phyloP scores from a whole-genome alignment of 2,329 filamentous ascomycete genomes.

The Fusarium succisae region DNA sequence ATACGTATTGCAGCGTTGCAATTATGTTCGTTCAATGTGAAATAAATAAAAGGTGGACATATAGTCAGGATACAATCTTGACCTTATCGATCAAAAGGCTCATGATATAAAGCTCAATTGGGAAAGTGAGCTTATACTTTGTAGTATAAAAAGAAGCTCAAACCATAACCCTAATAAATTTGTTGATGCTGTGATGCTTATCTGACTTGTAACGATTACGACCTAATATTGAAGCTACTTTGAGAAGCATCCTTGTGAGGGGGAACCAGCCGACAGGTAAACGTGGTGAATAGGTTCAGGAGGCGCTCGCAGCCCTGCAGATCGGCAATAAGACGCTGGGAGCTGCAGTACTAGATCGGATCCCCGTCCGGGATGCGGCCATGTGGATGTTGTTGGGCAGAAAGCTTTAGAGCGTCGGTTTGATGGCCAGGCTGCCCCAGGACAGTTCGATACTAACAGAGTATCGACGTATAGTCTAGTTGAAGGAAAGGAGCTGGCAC shows the following conservation, averaged over 20 bases:
- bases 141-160: too few species aligned
- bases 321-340: accelerated
- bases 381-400: background rate
- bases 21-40: too few species aligned
- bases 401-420: background rate
- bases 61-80: accelerated
- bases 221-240: background rate
- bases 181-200: too few species aligned
- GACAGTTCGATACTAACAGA: constrained; percentile 44
- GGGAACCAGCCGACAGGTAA: background rate
- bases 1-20: too few species aligned
- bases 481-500: background rate
- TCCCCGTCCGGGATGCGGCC: accelerated
- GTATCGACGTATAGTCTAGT: constrained; percentile 51
- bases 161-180: too few species aligned
- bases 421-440: background rate
- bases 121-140: too few species aligned
- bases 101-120: too few species aligned
- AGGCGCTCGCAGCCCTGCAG: background rate
- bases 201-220: too few species aligned
- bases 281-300: too few species aligned
- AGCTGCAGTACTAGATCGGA: background rate
- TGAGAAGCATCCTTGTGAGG: background rate
- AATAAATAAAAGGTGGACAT: too few species aligned
- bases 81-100: too few species aligned